Base-by-base conservation (phyloP, 2,329 filamentous ascomycete species). In the Didymosphaeria variabile region DNA sequence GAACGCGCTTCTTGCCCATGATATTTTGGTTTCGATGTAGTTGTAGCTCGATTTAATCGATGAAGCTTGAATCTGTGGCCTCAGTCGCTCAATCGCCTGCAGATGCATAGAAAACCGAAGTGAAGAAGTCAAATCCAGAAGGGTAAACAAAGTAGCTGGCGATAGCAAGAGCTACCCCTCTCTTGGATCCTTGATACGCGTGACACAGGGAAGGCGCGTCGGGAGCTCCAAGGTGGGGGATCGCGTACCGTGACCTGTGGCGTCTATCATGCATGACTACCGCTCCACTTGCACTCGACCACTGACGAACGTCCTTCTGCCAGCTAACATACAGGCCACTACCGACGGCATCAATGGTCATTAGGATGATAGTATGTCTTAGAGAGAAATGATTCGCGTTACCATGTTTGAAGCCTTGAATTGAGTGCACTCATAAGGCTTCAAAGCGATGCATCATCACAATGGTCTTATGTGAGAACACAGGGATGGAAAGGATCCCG, bases 1-100 rank as follows among this genome's bases (percentile, higher is more conserved):
- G 81, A 52, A 87, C 82, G 55, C 84, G 79, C 66, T 86, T 86
- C 73, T 82, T 82, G 46, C 73, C 79, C 79, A 82, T 82, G 3
- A n/a, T 66, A n/a, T 15, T 42, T 8, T 17, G 19, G 4, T n/a
- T 13, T n/a, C 23, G 29, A 10, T 12, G 26, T 7, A 29, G 26
- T 13, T 36, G 42, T 32, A 36, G 15, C 17, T 31, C 13, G 7
- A 23, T 4, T 29, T 15, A 3, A 15, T 31, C 23, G 26, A 15
- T 34, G n/a, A n/a, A 46, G 31, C 26, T 32, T 34, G 29, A 3
- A n/a, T 15, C 9, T 2, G 21, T 23, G 32, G 7, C 32, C 10
- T 8, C 31, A 34, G 3, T 12, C 3, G 23, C 31, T 34, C 2
- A 7, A 7, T 32, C 46, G 46, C 29, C 2, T 50, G 26, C 19